Evolutionary conservation across 768 basidiomycete species (phyloP).

Genomic region (Hygrocybe coccinea): DNA sequence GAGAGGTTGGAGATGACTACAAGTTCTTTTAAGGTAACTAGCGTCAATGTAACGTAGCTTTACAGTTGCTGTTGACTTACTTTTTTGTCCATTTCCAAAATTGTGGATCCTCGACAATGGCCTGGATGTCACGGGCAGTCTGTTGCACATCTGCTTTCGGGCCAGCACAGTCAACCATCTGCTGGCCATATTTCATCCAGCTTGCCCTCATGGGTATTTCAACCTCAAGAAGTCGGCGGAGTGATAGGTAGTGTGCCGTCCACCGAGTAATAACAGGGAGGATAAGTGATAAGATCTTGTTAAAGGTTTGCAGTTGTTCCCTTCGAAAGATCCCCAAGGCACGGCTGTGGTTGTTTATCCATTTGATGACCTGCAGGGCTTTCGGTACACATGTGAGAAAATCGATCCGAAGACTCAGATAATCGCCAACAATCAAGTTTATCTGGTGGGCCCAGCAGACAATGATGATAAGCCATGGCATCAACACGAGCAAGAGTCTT

Average conservation of each 20-base stretch:
- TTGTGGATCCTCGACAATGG: too few species aligned
- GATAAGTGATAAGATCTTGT: constrained; percentile 18
- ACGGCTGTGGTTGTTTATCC: constrained; percentile 26
- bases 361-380: constrained; percentile 13
- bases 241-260: constrained; percentile 14
- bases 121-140: constrained; percentile 8
- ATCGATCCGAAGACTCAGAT: constrained; percentile 9
- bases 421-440: constrained; percentile 23
- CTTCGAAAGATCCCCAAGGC: constrained; percentile 19
- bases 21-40: background rate
- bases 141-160: constrained; percentile 6
- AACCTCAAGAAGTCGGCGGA: constrained; percentile 12
- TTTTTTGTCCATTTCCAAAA: constrained; percentile 4
- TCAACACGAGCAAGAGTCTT: constrained; percentile 8
- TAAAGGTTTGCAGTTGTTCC: constrained; percentile 9
- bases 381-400: constrained; percentile 16
- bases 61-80: constrained; percentile 10
- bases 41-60: background rate
- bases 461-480: constrained; percentile 14
- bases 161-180: constrained; percentile 9
- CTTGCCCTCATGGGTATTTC: constrained; percentile 7
- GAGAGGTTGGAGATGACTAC: constrained; percentile 22
- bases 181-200: constrained; percentile 4
- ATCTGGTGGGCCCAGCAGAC: constrained; percentile 27
- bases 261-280: constrained; percentile 18